Evolutionary conservation across 371 early-diverging fungal species (phyloP).

Genomic region (Coemansia sp.): DNA sequence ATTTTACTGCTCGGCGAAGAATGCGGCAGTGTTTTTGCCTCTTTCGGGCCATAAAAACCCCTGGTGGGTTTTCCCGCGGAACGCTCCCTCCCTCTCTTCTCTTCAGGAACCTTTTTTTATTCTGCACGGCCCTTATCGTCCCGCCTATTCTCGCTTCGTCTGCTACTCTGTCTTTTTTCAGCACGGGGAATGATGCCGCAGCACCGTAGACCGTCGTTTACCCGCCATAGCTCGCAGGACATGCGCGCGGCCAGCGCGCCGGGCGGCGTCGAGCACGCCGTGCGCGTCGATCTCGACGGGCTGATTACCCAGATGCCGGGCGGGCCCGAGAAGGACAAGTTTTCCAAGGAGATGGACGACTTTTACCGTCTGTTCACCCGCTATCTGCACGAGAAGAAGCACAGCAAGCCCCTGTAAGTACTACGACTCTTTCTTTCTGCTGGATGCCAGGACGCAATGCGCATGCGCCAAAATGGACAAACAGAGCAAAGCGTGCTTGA

Average conservation of each 20-base stretch:
- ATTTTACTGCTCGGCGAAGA: no score
- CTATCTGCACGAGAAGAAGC: conserved; percentile 76
- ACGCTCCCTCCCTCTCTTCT: no score
- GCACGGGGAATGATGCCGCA: conserved; percentile 22
- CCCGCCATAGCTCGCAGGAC: conserved; percentile 48
- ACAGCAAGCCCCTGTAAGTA: conserved; percentile 73
- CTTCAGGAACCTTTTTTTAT: no score
- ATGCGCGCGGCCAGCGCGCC: conserved; percentile 34
- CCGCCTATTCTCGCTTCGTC: neutral
- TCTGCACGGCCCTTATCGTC: no score
- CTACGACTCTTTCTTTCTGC: neutral
- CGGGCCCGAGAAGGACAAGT: conserved; percentile 51
- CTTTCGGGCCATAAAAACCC: no score
- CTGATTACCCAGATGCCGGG: conserved; percentile 35
- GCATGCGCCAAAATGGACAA: no score
- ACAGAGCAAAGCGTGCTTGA: no score
- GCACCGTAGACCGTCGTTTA: conserved; percentile 46
- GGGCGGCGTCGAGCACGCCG: conserved; percentile 49
- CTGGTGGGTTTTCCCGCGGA: no score
- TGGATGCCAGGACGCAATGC: neutral
- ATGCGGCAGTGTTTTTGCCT: no score
- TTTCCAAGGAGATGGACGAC: conserved; percentile 80
- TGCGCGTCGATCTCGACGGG: conserved; percentile 48
- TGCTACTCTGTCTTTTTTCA: neutral
- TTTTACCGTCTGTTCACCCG: conserved; percentile 89